A percentile compares a stretch with the other conserved stretches of the same genome.
These are phyloP conservation scores for Punica granatum DNA, from an alignment of 345 rosid genomes.

Conservation along the genomic window DNA sequence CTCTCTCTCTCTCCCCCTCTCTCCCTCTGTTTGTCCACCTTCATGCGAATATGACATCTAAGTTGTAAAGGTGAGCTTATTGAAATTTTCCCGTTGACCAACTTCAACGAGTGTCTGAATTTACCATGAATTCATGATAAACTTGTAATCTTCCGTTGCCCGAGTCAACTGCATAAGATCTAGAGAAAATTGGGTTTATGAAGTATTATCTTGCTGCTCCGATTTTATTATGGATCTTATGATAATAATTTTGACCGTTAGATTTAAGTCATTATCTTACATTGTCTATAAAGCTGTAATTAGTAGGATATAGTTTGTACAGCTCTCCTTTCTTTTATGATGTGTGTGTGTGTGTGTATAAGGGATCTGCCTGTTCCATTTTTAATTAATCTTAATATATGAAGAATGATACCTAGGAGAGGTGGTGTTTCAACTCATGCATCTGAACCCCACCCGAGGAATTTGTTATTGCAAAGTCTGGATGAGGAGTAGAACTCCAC, in stretches of 20 bases:
- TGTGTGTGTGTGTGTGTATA: not conserved
- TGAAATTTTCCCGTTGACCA: not conserved
- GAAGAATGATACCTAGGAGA: constrained; percentile 39
- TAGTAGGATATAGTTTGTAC: not conserved
- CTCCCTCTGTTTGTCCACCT: not conserved
- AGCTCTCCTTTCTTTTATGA: not conserved
- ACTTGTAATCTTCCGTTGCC: not conserved
- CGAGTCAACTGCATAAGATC: not conserved
- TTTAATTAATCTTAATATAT: constrained; percentile 13
- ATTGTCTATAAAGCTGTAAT: not conserved
- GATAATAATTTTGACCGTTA: not conserved
- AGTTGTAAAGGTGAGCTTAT: not conserved
- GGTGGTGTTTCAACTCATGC: constrained; percentile 55
- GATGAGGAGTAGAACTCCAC: constrained; percentile 32
- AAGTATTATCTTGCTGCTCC: not conserved
- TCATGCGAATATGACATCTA: not conserved
- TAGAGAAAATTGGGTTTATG: not conserved
- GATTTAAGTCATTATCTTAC: not conserved
- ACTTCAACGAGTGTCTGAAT: not conserved
- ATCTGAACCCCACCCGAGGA: constrained; percentile 52
- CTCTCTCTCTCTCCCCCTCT: too few relatives aligned
- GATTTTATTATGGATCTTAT: not conserved
- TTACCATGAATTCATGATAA: not conserved
- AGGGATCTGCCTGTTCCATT: not conserved
- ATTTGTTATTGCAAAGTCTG: constrained; percentile 74